Evolutionary conservation across 805 yeast genomes (phyloP), one percentile per base, ranked within the genome.

Genomic region (Pichia ethanolica): DNA sequence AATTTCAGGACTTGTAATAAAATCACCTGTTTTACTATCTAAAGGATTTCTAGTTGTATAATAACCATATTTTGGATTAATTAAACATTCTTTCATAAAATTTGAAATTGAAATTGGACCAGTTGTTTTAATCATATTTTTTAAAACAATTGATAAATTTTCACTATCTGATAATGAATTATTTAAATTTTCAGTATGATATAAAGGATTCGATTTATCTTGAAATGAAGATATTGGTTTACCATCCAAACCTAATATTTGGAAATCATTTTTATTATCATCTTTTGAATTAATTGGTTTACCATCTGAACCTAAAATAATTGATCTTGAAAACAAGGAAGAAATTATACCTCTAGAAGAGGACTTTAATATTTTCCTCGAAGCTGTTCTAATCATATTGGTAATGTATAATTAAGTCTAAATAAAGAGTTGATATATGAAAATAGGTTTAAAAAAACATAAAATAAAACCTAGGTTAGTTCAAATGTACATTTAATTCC

Each of bases 1-100:
- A 45, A 88, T 86, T 64, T 88, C 96, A 0, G 96, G 96, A 0
- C 91, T 83, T 0, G 96, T 88, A 46, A 83, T 74, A 63, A 88
- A 88, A 64, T 88, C 96, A 5, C 95, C 95, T 5, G 50, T 53
- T 26, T 51, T 49, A 1, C 56, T 35, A 39, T 56, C 64, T 35
- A 88, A 69, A 2, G 95, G 95, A 56, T 87, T 83, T 53, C 82
- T 69, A 5, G 86, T 82, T 26, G 89, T 83, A 61, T 88, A 87
- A 63, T 88, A 88, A 0, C 96, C 96, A 54, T 73, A 75, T 9
- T 77, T 70, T 0, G 95, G 93, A 59, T 86, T 85, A 0, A 89
- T 79, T 50, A 88, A 71, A 60, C 96, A 86, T 62, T 86, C 90
- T 49, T 84, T 72, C 90, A 88, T 88, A 62, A 78, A 88, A 8